These are phyloP conservation scores for Plasmodium sp. DNA, from an alignment of 169 alveolate species.

Conservation along the genomic window DNA sequence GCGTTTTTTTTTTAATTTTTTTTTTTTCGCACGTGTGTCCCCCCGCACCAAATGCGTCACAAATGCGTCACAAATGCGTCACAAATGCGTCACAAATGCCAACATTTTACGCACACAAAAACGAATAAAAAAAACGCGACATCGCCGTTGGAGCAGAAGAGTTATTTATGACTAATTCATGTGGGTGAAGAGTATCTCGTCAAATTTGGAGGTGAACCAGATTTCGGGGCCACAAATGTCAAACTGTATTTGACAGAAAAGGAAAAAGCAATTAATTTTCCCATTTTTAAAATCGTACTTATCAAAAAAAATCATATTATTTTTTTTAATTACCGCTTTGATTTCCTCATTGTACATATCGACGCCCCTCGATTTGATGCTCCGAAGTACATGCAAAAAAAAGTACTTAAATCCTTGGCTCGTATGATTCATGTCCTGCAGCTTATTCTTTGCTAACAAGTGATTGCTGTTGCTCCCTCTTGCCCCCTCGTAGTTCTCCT, in stretches of 20 bases:
- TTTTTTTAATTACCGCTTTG: slow-evolving; percentile 12
- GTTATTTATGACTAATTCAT: neutral
- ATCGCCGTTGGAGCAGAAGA: neutral
- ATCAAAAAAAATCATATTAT: slow-evolving; percentile 34
- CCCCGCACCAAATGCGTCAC: neutral
- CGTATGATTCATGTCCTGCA: neutral
- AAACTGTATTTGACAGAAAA: slow-evolving; percentile 38
- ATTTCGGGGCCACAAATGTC: slow-evolving; percentile 67
- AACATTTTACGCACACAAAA: neutral
- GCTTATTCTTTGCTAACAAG: neutral
- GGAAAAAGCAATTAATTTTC: slow-evolving; percentile 52
- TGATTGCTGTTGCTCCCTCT: neutral
- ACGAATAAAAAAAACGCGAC: neutral
- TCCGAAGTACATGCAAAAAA: neutral
- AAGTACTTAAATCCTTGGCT: slow-evolving; percentile 10
- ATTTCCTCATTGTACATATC: slow-evolving; percentile 16
- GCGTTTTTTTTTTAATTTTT: no score
- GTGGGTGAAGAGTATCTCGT: slow-evolving; percentile 44
- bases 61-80: neutral
- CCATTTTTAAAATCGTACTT: slow-evolving; percentile 18
- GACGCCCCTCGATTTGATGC: neutral
- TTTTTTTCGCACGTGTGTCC: neutral
- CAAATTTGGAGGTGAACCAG: slow-evolving; percentile 67
- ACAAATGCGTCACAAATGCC: neutral
- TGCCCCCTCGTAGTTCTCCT: neutral